Evolutionary conservation across 2,329 filamentous ascomycete species (phyloP).

Genomic region (Sarocladium strictum): DNA sequence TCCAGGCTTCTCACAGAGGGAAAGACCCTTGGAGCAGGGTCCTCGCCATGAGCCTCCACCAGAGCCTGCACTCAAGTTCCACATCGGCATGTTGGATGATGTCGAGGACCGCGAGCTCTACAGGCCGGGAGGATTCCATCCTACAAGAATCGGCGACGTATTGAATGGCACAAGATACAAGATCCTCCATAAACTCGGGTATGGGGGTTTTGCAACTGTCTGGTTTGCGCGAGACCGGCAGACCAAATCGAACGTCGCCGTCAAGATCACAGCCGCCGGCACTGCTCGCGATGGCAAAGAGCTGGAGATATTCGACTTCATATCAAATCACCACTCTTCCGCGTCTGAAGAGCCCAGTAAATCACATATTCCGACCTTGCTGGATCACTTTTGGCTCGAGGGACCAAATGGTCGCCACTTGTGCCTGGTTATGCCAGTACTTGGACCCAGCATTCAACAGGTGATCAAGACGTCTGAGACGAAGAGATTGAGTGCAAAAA

Average conservation of each 20-base stretch:
- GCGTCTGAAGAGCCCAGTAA: not conserved
- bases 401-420: conserved; percentile 4
- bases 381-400: conserved; percentile 6
- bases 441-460: not conserved
- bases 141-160: conserved; percentile 30
- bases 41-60: not conserved
- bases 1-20: not conserved
- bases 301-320: not conserved
- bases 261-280: not conserved
- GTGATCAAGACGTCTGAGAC: conserved; percentile 1
- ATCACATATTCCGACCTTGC: not conserved
- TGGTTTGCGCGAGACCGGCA: conserved; percentile 32
- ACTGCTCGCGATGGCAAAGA: not conserved
- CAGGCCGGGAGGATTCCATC: conserved; percentile 31
- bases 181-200: conserved; percentile 34
- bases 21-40: not conserved
- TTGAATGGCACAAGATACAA: conserved; percentile 31
- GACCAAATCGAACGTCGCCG: conserved; percentile 10
- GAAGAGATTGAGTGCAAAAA: not conserved
- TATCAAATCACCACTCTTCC: not conserved
- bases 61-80: not conserved
- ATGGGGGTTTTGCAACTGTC: conserved; percentile 34
- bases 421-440: conserved; percentile 3
- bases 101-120: conserved; percentile 17
- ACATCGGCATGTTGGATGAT: conserved; percentile 1